Base-by-base conservation (phyloP, 2,329 filamentous ascomycete species). In the Colletotrichum sp. region DNA sequence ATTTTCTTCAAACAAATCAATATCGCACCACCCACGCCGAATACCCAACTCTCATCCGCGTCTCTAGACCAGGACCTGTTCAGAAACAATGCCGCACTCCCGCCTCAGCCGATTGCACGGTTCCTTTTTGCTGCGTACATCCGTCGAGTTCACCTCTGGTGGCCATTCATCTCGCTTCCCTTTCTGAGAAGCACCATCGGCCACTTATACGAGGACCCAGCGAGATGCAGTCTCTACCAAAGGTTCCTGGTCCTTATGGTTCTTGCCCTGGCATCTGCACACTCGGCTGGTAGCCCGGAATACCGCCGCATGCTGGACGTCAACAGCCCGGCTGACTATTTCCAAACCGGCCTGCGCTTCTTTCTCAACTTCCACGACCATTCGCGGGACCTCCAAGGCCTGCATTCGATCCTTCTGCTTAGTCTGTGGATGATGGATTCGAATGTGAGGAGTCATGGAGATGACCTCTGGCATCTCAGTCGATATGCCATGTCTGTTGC, bases 401-500 rank as follows among this genome's bases (percentile, higher is more conserved):
- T 81, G 1, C 80, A 81, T 12, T 75, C 76, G 5, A 77, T 79
- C 13, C 28, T 81, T n/a, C 59, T 81, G 1, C 15, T 81, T 3
- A 63, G 79, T 7, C 55, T 81, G 1, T 81, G 79, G 80, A 81
- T 81, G 79, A 39, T 81, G 4, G 77, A 78, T 26, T 81, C 80
- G 2, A 68, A 75, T 9, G 16, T 52, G 6, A 73, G 70, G 13
- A 66, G 34, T 5, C 74, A 76, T 13, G 79, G 78, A 7, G 75
- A 80, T 28, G 80, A 81, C 30, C 74, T 81, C n/a, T 81, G 80
- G 80, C 80, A 81, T 6, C 63, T 81, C 5, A 77, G 75, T 10
- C 77, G 80, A 6, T 81, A 81, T 12, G 69, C 78, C 30, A 81
- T 81, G 80, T 81, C 80, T 4, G 70, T 72, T n/a, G 80, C 80